phyloP scores from a whole-genome alignment of 202 grass and related monocot species.

The Setaria viridis region DNA sequence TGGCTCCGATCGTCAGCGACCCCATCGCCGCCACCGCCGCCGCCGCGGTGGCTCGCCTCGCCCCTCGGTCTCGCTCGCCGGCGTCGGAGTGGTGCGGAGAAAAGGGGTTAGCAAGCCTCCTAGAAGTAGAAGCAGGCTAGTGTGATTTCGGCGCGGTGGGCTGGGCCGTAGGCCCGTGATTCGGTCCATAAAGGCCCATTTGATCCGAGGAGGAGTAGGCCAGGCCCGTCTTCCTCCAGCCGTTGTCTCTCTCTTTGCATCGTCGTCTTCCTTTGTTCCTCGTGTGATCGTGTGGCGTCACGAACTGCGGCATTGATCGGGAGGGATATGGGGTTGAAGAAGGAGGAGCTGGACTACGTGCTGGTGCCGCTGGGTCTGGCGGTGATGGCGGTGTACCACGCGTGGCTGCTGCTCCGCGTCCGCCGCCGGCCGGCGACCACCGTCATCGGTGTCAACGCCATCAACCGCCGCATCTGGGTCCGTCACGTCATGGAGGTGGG shows the following conservation, averaged over 20 bases:
- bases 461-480: slow-evolving; percentile 89
- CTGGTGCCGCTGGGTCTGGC: slow-evolving; percentile 71
- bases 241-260: not conserved
- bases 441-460: slow-evolving; percentile 78
- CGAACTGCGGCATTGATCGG: not conserved
- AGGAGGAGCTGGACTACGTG: slow-evolving; percentile 57
- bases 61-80: slow-evolving; percentile 19
- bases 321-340: slow-evolving; percentile 37
- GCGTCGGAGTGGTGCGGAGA: slow-evolving; percentile 13
- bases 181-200: not conserved
- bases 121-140: not conserved
- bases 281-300: not conserved
- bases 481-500: slow-evolving; percentile 75
- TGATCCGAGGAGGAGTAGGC: not conserved
- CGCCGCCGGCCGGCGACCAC: slow-evolving; percentile 61
- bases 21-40: slow-evolving; percentile 51
- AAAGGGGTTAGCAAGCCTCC: not conserved
- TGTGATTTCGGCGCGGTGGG: not conserved
- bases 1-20: slow-evolving; percentile 63
- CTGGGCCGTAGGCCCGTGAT: not conserved
- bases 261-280: not conserved
- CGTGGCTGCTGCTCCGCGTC: slow-evolving; percentile 72
- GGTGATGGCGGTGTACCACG: slow-evolving; percentile 63
- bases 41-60: not conserved
- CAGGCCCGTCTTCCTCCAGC: not conserved